These are phyloP conservation scores for Myriosclerotinia duriaeana DNA, from an alignment of 2,329 filamentous ascomycete species.

Conservation along the genomic window DNA sequence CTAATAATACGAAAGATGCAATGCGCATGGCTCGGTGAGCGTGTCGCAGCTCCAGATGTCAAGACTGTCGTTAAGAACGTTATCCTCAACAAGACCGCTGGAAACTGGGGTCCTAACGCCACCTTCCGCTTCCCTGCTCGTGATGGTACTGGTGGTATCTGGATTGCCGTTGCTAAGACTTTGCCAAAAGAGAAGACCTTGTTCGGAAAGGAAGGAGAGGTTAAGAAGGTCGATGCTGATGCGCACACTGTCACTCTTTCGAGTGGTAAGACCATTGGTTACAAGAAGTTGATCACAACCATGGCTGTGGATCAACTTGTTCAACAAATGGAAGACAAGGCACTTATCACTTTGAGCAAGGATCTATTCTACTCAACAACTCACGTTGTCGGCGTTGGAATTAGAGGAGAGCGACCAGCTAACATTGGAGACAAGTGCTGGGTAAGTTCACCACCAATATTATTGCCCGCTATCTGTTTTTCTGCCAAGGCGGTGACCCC, in stretches of 20 bases:
- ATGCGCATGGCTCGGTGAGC: constrained; percentile 97
- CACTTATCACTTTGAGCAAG: constrained; percentile 81
- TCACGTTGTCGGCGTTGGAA: constrained; percentile 93
- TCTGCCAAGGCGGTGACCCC: constrained; percentile 17
- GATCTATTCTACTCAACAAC: constrained; percentile 95
- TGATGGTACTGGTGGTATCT: constrained; percentile 96
- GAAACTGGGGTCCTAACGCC: constrained; percentile 96
- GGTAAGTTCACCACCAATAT: constrained; percentile 51
- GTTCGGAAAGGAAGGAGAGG: constrained; percentile 81
- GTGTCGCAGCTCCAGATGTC: constrained; percentile 93
- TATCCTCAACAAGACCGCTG: constrained; percentile 91
- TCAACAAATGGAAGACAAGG: constrained; percentile 82
- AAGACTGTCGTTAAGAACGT: constrained; percentile 93
- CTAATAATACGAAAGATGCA: constrained; percentile 72
- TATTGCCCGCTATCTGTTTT: neutral
- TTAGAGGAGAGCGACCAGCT: constrained; percentile 87
- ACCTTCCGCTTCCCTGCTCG: constrained; percentile 97
- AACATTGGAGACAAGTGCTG: constrained; percentile 99
- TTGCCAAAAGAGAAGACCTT: constrained; percentile 87
- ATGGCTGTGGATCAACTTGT: constrained; percentile 92
- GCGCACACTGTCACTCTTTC: constrained; percentile 79
- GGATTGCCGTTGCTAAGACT: constrained; percentile 94
- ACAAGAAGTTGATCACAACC: constrained; percentile 90
- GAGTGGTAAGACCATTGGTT: constrained; percentile 85
- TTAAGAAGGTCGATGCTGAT: constrained; percentile 82